phyloP scores from a whole-genome alignment of 495 filamentous ascomycete genomes.

The Cercophora newfieldiana region DNA sequence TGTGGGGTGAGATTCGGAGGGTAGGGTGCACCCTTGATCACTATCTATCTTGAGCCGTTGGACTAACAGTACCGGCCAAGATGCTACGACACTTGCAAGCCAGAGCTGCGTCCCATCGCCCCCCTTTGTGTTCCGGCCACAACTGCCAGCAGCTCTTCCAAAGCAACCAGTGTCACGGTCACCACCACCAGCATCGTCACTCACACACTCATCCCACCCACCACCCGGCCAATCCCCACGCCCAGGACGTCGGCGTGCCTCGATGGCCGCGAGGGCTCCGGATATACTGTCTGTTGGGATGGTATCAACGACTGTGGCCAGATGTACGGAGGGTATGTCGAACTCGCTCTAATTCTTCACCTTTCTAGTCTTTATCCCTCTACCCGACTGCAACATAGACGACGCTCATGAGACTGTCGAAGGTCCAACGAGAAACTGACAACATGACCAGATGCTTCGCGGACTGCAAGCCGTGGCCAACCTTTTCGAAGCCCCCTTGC shows the following conservation, averaged over 20 bases:
- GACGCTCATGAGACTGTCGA: not conserved
- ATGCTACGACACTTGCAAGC: constrained; percentile 29
- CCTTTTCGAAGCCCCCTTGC: not conserved
- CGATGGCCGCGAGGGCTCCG: not conserved
- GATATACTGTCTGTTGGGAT: constrained; percentile 18
- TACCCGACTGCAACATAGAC: not conserved
- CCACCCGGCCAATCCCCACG: not conserved
- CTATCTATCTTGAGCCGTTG: too few relatives aligned
- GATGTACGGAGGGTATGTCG: constrained; percentile 30
- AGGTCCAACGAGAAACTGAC: not conserved
- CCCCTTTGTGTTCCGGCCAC: constrained; percentile 21
- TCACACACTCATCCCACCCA: not conserved
- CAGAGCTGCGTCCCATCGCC: constrained; percentile 15
- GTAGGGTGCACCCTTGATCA: constrained; percentile 9
- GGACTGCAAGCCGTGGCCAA: constrained; percentile 20
- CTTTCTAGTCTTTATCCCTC: not conserved
- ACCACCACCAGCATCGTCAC: constrained; percentile 1
- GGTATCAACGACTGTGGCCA: constrained; percentile 24
- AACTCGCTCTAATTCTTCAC: not conserved
- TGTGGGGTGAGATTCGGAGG: constrained; percentile 28
- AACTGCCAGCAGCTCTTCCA: not conserved
- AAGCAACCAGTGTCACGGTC: constrained; percentile 4
- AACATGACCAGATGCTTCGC: constrained; percentile 24
- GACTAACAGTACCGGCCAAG: constrained; percentile 11
- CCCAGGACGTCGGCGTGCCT: not conserved